Base-by-base conservation (phyloP, 768 basidiomycete species). In the Rhodotorula graminis region DNA sequence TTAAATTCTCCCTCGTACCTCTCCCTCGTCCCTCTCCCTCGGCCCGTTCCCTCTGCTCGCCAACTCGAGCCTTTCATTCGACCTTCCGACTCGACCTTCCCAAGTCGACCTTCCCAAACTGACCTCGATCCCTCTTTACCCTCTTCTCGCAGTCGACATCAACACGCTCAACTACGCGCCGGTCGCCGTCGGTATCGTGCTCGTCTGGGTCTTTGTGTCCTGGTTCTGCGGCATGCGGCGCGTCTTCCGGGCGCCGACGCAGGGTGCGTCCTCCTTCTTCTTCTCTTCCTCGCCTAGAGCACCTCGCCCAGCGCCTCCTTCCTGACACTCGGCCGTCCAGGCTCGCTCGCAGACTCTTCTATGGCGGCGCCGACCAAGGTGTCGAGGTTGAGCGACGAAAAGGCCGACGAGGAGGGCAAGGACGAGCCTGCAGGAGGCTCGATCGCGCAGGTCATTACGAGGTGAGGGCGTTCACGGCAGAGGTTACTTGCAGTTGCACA, bases 161-260 rank as follows among this genome's bases (percentile, higher is more conserved):
- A 86, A 89, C 77, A 89, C 89, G 3, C 82, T 91, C 71, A 91
- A 90, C 79, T 92, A 90, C 78, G 81, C 89, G 0, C 84, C 88
- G 55, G 89, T 90, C 16, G 90, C 89, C 7, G 88, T 90, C 33
- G 89, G 87, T 0, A 89, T 90, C 73, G 88, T 92, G 25, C 77
- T 89, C 8, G 68, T 81, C 3, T 90, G 89, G 79, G 84, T 86
- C 67, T 78, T 88, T n/a, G 85, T 85, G 1, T 87, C 88, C 77
- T 91, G 90, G 90, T 58, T 88, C 9, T 27, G 89, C 66, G 88
- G 86, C 77, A 90, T 89, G 18, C 82, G 88, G 63, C 87, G 85
- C 76, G 89, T 88, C 88, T 91, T 90, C 78, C 84, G 81, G 2
- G 89, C 90, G 0, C 90, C 89, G 9, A 33, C 53, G 6, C 33